Evolutionary conservation across 2,329 filamentous ascomycete genomes (phyloP).

Genomic region (Trichothecium sympodiale): DNA sequence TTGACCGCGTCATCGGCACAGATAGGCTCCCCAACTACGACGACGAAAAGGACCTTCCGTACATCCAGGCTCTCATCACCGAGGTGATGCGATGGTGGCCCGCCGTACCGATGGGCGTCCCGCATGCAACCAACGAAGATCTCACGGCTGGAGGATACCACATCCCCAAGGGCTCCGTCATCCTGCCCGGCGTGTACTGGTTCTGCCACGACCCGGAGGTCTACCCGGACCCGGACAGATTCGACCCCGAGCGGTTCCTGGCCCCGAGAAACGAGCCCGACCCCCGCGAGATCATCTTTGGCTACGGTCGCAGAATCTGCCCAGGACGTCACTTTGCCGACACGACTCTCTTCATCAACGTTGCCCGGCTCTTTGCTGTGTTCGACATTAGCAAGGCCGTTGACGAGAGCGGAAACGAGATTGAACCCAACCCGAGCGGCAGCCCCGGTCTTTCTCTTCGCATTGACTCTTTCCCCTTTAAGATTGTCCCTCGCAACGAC

Average conservation of each 20-base stretch:
- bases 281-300: conserved; percentile 8
- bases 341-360: conserved; percentile 8
- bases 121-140: conserved; percentile 22
- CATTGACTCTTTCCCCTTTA: conserved; percentile 4
- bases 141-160: conserved; percentile 10
- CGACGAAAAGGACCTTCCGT: conserved; percentile 16
- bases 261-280: conserved; percentile 7
- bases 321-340: conserved; percentile 11
- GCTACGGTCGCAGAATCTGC: conserved; percentile 11
- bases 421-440: conserved; percentile 1
- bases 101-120: conserved; percentile 21
- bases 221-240: conserved; percentile 1
- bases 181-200: conserved; percentile 16
- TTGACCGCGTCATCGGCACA: conserved; percentile 15
- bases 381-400: conserved; percentile 25
- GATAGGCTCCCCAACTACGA: conserved; percentile 13
- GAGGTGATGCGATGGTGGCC: conserved; percentile 15
- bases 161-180: conserved; percentile 15
- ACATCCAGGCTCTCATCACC: conserved; percentile 16
- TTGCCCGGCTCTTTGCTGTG: conserved; percentile 26
- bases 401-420: conserved; percentile 17
- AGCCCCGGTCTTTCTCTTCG: conserved; percentile 6
- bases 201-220: conserved; percentile 6
- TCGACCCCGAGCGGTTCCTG: conserved; percentile 4
- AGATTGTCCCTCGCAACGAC: conserved; percentile 3